Conservation (phyloP, 2,329 filamentous ascomycete species). For the Tolypocladium paradoxum region DNA sequence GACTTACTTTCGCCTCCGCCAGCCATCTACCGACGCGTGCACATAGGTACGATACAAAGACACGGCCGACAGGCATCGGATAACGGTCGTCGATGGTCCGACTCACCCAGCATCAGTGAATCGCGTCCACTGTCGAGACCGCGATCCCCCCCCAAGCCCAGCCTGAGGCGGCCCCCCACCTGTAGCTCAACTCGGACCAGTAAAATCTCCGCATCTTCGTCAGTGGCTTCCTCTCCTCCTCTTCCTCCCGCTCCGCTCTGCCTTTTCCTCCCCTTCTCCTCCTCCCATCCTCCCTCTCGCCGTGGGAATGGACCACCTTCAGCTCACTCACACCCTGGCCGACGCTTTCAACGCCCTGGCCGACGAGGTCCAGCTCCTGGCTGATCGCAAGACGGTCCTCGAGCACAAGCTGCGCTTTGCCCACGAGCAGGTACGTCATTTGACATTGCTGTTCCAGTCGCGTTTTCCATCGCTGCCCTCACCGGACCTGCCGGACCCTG, state of each 20-base stretch:
- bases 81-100: neutral
- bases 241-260: conserved; percentile 6
- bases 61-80: neutral
- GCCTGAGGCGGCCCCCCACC: neutral
- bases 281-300: conserved; percentile 3
- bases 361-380: conserved; percentile 52
- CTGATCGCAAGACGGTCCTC: conserved; percentile 52
- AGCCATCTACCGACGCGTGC: neutral
- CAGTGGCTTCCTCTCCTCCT: conserved; percentile 3
- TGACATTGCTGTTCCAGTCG: conserved; percentile 1
- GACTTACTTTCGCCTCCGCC: neutral
- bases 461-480: neutral
- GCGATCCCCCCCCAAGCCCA: no score
- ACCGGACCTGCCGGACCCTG: conserved; percentile 1
- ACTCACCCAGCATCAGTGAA: no score
- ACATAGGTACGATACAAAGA: neutral
- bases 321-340: conserved; percentile 44
- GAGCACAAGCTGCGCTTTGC: conserved; percentile 58
- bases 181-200: neutral
- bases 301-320: conserved; percentile 25
- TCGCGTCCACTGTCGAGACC: neutral
- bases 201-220: conserved; percentile 4
- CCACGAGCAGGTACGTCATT: conserved; percentile 49
- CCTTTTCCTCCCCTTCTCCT: conserved; percentile 7
- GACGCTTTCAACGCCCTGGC: conserved; percentile 55